A percentile compares a stretch with the other conserved stretches of the same genome.
These are phyloP conservation scores for Fraxinus baroniana DNA, from an alignment of 305 asterid species.

Conservation along the genomic window DNA sequence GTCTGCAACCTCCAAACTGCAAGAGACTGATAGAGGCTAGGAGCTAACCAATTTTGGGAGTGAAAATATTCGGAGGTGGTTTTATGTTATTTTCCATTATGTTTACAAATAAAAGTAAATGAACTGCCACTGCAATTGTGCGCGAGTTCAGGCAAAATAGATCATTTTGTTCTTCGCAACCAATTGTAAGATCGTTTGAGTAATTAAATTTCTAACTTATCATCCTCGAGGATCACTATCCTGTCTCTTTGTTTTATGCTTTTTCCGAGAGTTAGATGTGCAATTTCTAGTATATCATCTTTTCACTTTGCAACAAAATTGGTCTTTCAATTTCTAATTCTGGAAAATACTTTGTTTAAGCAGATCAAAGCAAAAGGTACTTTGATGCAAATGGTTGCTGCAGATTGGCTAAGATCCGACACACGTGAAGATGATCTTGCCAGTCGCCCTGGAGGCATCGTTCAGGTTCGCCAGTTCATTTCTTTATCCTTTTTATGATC, in stretches of 20 bases:
- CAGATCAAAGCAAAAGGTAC: conserved; percentile 76
- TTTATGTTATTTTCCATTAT: not conserved
- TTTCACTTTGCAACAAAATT: not conserved
- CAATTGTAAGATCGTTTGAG: not conserved
- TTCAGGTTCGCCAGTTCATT: conserved; percentile 48
- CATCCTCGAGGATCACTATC: not conserved
- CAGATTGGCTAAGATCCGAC: conserved; percentile 80
- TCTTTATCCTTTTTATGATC: not conserved
- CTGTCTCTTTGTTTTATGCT: not conserved
- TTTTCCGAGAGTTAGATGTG: not conserved
- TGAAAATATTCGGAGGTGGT: not conserved
- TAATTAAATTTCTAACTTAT: not conserved
- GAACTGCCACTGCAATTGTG: not conserved
- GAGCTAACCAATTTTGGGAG: not conserved
- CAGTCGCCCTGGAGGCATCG: conserved; percentile 67
- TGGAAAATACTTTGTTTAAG: conserved; percentile 4
- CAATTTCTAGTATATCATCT: not conserved
- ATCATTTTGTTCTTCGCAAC: not conserved
- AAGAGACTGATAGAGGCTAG: not conserved
- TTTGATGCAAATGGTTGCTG: conserved; percentile 72
- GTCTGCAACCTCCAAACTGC: not conserved
- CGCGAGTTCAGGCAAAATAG: not conserved
- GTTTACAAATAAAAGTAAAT: not conserved
- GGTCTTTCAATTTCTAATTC: not conserved
- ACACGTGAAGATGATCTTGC: conserved; percentile 77